Conservation (phyloP, 768 basidiomycete species). For the Termitomyces sp. region DNA sequence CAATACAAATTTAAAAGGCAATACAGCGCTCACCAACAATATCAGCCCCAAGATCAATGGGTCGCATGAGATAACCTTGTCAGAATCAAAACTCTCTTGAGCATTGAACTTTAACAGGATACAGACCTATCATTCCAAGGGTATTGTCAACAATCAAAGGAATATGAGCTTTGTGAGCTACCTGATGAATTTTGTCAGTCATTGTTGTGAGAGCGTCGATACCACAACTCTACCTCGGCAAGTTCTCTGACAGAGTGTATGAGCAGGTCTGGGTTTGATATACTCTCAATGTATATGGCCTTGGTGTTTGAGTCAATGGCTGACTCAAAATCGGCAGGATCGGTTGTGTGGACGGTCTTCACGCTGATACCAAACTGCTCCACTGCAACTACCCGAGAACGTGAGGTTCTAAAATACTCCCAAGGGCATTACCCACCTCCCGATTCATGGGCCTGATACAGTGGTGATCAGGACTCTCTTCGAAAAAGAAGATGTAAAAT, state of each 20-base stretch:
- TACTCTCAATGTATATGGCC: slow-evolving; percentile 49
- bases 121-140: slow-evolving; percentile 33
- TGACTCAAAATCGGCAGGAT: not conserved
- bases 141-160: slow-evolving; percentile 21
- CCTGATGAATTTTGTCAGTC: slow-evolving; percentile 15
- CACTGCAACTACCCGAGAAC: slow-evolving; percentile 24
- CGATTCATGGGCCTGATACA: not conserved
- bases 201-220: too few relatives aligned
- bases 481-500: not conserved
- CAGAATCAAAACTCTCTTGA: not conserved
- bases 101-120: not conserved
- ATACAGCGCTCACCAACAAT: not conserved
- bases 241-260: slow-evolving; percentile 42
- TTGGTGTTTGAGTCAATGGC: slow-evolving; percentile 54
- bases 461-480: not conserved
- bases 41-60: slow-evolving; percentile 69
- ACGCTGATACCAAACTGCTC: slow-evolving; percentile 63
- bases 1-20: too few relatives aligned
- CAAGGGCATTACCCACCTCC: not conserved
- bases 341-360: slow-evolving; percentile 19
- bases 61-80: slow-evolving; percentile 52
- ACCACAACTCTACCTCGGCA: slow-evolving; percentile 26
- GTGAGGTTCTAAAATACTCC: too few relatives aligned
- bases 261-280: slow-evolving; percentile 50
- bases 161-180: slow-evolving; percentile 44